These are phyloP conservation scores for Colletotrichum simmondsii DNA, from an alignment of 2,329 filamentous ascomycete species.

Conservation along the genomic window DNA sequence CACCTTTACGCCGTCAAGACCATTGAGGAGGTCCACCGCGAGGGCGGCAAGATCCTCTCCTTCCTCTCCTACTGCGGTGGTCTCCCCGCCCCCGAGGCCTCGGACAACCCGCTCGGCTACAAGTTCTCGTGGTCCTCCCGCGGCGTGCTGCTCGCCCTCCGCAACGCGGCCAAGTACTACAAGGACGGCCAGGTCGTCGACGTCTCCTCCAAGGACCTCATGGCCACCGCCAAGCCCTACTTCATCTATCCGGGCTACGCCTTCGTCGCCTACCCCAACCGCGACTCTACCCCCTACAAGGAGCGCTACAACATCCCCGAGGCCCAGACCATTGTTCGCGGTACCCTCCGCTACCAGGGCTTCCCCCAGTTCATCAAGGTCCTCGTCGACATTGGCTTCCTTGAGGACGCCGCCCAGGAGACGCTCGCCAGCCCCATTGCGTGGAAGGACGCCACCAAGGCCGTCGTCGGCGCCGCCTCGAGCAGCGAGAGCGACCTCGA, in stretches of 20 bases:
- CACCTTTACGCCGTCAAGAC: slow-evolving; percentile 86
- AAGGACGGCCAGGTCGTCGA: slow-evolving; percentile 80
- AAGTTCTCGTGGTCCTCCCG: slow-evolving; percentile 87
- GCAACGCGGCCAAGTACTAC: slow-evolving; percentile 87
- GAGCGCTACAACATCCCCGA: slow-evolving; percentile 94
- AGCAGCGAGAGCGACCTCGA: slow-evolving; percentile 75
- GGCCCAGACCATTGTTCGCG: slow-evolving; percentile 85
- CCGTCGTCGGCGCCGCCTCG: slow-evolving; percentile 77
- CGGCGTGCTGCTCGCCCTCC: slow-evolving; percentile 87
- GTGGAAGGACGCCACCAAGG: slow-evolving; percentile 88
- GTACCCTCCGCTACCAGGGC: slow-evolving; percentile 79
- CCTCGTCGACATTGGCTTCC: slow-evolving; percentile 90
- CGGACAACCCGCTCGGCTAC: slow-evolving; percentile 91
- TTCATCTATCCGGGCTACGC: slow-evolving; percentile 89
- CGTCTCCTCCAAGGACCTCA: slow-evolving; percentile 74
- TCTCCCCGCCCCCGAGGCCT: slow-evolving; percentile 76
- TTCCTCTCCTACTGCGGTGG: slow-evolving; percentile 91
- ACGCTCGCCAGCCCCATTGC: slow-evolving; percentile 74
- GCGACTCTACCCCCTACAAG: slow-evolving; percentile 87
- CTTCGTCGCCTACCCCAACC: slow-evolving; percentile 93
- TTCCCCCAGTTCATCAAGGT: slow-evolving; percentile 92
- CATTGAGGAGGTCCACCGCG: slow-evolving; percentile 87
- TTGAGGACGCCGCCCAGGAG: slow-evolving; percentile 75
- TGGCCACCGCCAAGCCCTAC: slow-evolving; percentile 90
- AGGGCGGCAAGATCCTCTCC: slow-evolving; percentile 83